Base-by-base conservation (phyloP, 2,329 filamentous ascomycete species). In the Aureobasidium musti region DNA sequence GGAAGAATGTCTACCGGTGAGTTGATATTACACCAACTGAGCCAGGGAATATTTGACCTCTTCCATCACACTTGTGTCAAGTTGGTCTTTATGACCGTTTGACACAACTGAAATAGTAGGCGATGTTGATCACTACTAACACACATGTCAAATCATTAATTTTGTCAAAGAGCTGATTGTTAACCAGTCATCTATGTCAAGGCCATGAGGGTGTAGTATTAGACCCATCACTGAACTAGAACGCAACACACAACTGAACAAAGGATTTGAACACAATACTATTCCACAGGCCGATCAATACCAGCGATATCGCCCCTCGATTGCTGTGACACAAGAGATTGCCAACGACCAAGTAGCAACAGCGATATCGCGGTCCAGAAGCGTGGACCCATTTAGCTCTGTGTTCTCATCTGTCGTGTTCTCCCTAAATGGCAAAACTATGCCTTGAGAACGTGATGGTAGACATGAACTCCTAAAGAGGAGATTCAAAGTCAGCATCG, bases 321-420 rank as follows among this genome's bases (percentile, higher is more conserved):
- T 3, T 11, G 4, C 10, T 3, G 50, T 35, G 17, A 35, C 19
- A 53, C 30, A 35, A 23, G 19, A 7, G 1, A 35, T 7, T 21
- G 11, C 19, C 3, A 33, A 7, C 26, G 10, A 52, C 19, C 4
- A 28, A 33, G 17, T 13, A 35, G 2, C 11, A 35, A n/a, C 50
- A 53, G 30, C 50, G 19, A 53, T 53, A 35, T 35, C 50, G 30
- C 50, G 13, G 30, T 53, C 28, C 8, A 53, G 26, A 26, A 39
- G 17, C 21, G 52, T 26, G 17, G 21, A 1, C 26, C 5, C 26
- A 17, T 17, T 6, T 39, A 19, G 10, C 30, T 21, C n/a, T 37
- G 52, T 56, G n/a, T 35, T 56, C 33, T 11, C 21, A 39, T 10
- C 33, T 56, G 52, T 17, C n/a, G 52, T 56, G 52, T 41, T 56